Evolutionary conservation across 495 filamentous ascomycete genomes (phyloP), one percentile per base, ranked within the genome.

Genomic region (Aspergillus sclerotiicarbonarius): DNA sequence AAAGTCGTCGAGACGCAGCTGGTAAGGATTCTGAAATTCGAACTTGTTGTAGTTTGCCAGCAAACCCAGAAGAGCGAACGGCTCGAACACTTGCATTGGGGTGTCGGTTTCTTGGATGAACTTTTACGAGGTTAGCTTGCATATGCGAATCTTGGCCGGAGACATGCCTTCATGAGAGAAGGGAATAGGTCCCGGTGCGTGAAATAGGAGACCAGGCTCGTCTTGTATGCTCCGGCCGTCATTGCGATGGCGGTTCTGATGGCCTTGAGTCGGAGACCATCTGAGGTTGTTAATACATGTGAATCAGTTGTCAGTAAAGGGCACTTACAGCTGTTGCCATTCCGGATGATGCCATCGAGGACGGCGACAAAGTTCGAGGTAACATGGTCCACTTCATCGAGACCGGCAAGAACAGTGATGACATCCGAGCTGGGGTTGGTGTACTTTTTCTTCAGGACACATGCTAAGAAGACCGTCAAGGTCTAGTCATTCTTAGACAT

Each of bases 1-100:
- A 74, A 98, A 98, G 69, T 98, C 94, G 67, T 95, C 91, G n/a
- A 98, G 82, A 44, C 93, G 88, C 58, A 95, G 75, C 65, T 93
- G 89, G 66, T 98, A 98, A 7, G 94, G 94, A 62, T 98, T 98
- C 72, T 96, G 94, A 56, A 95, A 91, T 74, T 98, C 94, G 64
- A 98, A 98, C 72, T 97, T 98, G 81, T 97, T 97, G 81, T 97
- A 98, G 73, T 98, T 98, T 62, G 89, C 91, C 54, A 98, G 76
- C n/a, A 96, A 75, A 8, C 93, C 95, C 6, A 96, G 76, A 39
- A 97, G 80, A 30, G 88, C 82, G 57, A 97, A 92, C 1, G 93
- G 89, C 54, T 89, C 83, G 25, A 90, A 78, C 47, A 82, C 83
- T 60, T 84, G 76, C 2, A 79, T 70, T 4, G 80, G 72, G 50